A percentile compares a stretch with the other conserved stretches of the same genome.
Evolutionary conservation across 495 filamentous ascomycete genomes (phyloP).

Genomic region (Hyaloscypha hepaticicola): DNA sequence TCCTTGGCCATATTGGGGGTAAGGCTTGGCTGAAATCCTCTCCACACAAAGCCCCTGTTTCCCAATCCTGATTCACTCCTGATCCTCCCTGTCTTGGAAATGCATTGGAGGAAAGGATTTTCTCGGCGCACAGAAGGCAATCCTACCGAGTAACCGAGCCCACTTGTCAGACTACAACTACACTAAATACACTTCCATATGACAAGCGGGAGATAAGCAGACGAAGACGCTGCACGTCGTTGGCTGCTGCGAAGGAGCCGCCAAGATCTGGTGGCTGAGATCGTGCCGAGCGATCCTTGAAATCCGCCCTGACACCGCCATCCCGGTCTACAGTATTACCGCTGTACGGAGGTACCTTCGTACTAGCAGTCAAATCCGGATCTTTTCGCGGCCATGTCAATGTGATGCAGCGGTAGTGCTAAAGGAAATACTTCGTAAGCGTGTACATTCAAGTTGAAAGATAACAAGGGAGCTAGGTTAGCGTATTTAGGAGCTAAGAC

Average conservation of each 20-base stretch:
- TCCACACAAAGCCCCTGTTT: neutral
- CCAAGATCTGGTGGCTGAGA: slow-evolving; percentile 6
- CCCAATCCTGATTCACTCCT: too few species aligned
- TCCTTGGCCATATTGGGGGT: slow-evolving; percentile 14
- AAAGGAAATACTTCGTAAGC: too few species aligned
- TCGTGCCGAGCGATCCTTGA: neutral
- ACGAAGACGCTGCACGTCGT: neutral
- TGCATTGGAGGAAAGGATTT: too few species aligned
- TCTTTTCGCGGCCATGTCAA: neutral
- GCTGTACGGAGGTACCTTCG: neutral
- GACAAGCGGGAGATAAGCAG: neutral
- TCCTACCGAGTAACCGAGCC: too few species aligned
- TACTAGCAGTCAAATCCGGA: neutral
- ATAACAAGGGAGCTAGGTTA: neutral
- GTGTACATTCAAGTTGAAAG: neutral
- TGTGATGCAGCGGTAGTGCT: too few species aligned
- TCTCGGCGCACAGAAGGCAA: too few species aligned
- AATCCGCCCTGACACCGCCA: too few species aligned
- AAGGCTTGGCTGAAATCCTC: neutral
- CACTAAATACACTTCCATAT: too few species aligned
- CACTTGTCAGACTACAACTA: too few species aligned
- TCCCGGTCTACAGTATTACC: too few species aligned
- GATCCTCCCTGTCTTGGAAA: too few species aligned
- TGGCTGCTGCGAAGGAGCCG: neutral
- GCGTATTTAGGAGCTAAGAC: neutral